phyloP scores from a whole-genome alignment of 2,329 filamentous ascomycete genomes.

The Fusarium domesticum region DNA sequence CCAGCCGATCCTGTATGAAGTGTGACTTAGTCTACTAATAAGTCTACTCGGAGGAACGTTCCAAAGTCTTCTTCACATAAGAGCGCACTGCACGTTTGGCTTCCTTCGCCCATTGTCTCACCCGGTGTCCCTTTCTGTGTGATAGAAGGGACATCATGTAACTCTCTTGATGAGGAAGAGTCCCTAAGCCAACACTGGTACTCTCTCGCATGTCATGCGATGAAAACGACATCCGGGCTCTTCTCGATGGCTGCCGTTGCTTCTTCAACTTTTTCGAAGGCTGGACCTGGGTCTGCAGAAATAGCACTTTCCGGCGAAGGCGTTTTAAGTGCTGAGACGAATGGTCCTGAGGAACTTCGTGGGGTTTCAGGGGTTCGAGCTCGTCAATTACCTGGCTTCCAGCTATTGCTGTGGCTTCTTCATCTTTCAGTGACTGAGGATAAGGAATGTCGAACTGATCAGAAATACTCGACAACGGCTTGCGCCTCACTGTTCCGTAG shows the following conservation, averaged over 20 bases:
- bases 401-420: slow-evolving; percentile 7
- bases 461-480: slow-evolving; percentile 24
- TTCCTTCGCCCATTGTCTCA: slow-evolving; percentile 36
- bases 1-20: not conserved
- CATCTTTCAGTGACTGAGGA: slow-evolving; percentile 23
- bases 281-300: not conserved
- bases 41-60: slow-evolving; percentile 27
- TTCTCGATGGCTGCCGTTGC: not conserved
- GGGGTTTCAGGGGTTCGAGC: slow-evolving; percentile 1
- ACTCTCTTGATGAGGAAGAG: not conserved
- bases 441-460: slow-evolving; percentile 38
- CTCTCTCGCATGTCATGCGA: not conserved
- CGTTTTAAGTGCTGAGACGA: not conserved
- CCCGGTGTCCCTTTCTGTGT: slow-evolving; percentile 25
- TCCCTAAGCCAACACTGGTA: slow-evolving; percentile 5
- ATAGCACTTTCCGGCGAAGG: not conserved
- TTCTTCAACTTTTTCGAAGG: not conserved
- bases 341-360: not conserved
- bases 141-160: slow-evolving; percentile 10
- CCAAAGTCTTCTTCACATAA: slow-evolving; percentile 33
- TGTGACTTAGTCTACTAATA: not conserved
- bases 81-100: slow-evolving; percentile 34
- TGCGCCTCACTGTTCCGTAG: slow-evolving; percentile 8
- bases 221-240: slow-evolving; percentile 3
- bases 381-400: slow-evolving; percentile 8